Base-by-base conservation (phyloP, 2,329 filamentous ascomycete species). In the Pseudogymnoascus sp. region DNA sequence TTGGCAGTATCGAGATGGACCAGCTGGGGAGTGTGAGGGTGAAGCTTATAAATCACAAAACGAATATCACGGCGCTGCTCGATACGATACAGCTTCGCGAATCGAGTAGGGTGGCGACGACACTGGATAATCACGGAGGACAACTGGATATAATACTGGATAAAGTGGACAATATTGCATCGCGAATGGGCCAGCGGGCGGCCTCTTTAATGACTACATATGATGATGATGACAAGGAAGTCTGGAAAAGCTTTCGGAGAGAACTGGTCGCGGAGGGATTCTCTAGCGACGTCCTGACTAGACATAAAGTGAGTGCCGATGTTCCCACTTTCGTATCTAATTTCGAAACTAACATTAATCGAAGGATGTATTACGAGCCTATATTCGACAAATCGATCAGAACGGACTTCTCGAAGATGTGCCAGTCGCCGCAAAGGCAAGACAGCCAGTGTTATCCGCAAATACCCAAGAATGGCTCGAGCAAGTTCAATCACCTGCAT, bases 181-280 rank as follows among this genome's bases (percentile, higher is more conserved):
- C 75, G 9, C 76, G 77, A 9, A 74, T 86, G 24, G 80, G 79
- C 59, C 74, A 74, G 9, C 75, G 76, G 35, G 59, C 59, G 73
- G 74, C 47, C 72, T 74, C 64, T 57, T 64, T 63, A 73, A 71
- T 60, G 70, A 73, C 62, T 68, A 76, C 60, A 63, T 66, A 69
- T 61, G 66, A 69, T 6, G 76, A 78, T 13, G 76, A 78, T 59
- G 78, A 82, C 21, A 79, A 83, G 47, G 76, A 78, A 26, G 71
- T 84, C 31, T 86, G 84, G 84, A 78, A 78, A 62, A 76, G 81
- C 62, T 86, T 87, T 69, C 78, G 80, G 63, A 70, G 76, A n/a
- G 82, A 85, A 66, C 75, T 87, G 24, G 77, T 83, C 57, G 76
- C 74, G 39, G 83, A 84, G 63, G 84, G 84, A 7, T 84, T 86